Evolutionary conservation across 257 asterid species (phyloP), one percentile per base, ranked within the genome.

Genomic region (Paraleonurus japonicus): DNA sequence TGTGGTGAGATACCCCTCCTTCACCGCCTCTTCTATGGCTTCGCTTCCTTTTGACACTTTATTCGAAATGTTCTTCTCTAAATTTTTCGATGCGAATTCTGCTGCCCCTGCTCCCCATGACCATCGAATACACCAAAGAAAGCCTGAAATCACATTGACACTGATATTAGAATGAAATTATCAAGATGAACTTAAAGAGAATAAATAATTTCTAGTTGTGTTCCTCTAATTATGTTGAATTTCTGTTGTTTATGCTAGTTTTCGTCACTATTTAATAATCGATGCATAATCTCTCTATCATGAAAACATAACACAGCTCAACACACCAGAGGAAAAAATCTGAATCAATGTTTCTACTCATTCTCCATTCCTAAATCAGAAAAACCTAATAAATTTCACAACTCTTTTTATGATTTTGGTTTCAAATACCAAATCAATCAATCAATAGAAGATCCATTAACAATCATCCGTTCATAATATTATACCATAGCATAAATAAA

Each of bases 101-200:
- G 95, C 90, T 13, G 88, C 95, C 58, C 75, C 81, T 65, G 81
- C 75, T 65, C 96, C 97, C 96, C 96, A 61, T 91, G 96, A 33
- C 96, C 96, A 78, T 89, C 97, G 72, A 85, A 91, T 64, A 91
- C 86, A 60, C 95, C 88, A 54, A 91, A 91, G 26, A 87, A 83
- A 2, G 96, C 97, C 97, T 91, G 82, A 62, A 85, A 77, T 54
- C 50, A 19, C 33, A 62, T 47, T 45, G 33, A 37, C 10, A 43
- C 41, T 3, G 22, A 9, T 13, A 17, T 67, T 68, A 78, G 61
- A 50, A 37, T n/a, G 6, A 39, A 26, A 9, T 28, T n/a, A 35
- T 58, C 33, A 13, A 9, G 10, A 19, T 1, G 0, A 76, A 27
- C n/a, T 69, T 16, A 4, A 9, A 12, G 20, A 17, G 10, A 24